Evolutionary conservation across 2,329 filamentous ascomycete genomes (phyloP), one percentile per base, ranked within the genome.

Genomic region (Fusarium sulawesiense): DNA sequence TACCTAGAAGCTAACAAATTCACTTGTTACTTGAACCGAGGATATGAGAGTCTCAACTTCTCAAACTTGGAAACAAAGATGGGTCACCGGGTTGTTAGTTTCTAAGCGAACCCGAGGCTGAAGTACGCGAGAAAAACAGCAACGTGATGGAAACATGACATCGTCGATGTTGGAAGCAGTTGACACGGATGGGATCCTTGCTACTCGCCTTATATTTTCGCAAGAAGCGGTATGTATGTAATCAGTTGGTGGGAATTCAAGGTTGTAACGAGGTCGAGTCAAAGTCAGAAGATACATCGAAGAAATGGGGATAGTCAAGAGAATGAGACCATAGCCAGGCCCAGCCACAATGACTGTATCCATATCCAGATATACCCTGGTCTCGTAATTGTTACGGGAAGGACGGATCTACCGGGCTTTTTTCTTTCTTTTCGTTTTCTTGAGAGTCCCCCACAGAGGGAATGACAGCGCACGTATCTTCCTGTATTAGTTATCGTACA

Each of bases 81-180:
- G 66, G 50, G 66, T 21, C 44, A 27, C 32, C 25, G 6, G 48
- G 48, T 53, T 32, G 11, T 45, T 47, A 46, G 55, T 37, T 56
- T 60, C 51, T 56, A 51, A 68, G 30, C 40, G 20, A 71, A 29
- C 32, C 23, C 48, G 48, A 40, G 48, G 32, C 32, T 51, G 18
- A 23, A 20, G 21, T 44, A 23, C 25, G 20, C 21, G 37, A 29
- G 41, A 44, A n/a, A 20, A 53, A 51, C 34, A 37, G 10, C 34
- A 54, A 32, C 40, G 47, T 60, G 60, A 66, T 66, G 56, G 25
- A 21, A 46, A 71, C 27, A 72, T 71, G 60, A 49, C 53, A 66
- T 71, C 21, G 58, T 65, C 25, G 50, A 61, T 30, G 25, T 14
- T 54, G 44, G 10, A 25, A 44, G 18, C 14, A 18, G 16, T 37